Conservation (phyloP, 345 rosid genomes). For the Eutrema japonicum region DNA sequence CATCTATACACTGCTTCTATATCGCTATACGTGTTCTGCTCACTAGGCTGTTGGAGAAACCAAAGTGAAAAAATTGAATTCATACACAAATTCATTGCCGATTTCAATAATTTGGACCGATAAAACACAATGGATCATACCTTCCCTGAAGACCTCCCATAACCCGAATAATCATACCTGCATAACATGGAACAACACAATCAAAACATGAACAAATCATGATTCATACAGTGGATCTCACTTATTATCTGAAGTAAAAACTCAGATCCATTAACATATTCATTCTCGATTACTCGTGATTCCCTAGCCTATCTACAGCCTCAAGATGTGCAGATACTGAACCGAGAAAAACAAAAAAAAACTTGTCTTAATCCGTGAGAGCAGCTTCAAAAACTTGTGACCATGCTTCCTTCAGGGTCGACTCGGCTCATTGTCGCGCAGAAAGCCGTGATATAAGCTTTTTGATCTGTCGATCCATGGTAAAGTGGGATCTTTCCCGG, state of each 20-base stretch:
- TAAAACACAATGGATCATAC: conserved; percentile 44
- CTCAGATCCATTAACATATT: conserved; percentile 12
- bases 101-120: neutral
- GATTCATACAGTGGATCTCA: neutral
- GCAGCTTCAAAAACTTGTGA: conserved; percentile 9
- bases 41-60: conserved; percentile 68
- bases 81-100: neutral
- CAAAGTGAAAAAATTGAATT: conserved; percentile 2
- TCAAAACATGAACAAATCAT: conserved; percentile 5
- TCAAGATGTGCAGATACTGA: neutral
- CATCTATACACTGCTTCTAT: conserved; percentile 89
- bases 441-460: too few species aligned
- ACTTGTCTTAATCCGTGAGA: neutral
- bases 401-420: too few species aligned
- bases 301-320: neutral
- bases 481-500: too few species aligned
- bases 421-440: too few species aligned
- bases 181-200: conserved; percentile 17
- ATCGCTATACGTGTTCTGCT: conserved; percentile 85
- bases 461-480: too few species aligned
- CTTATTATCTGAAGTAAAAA: neutral
- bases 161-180: conserved; percentile 96
- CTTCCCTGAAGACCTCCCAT: conserved; percentile 88
- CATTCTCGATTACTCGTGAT: neutral
- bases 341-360: neutral